phyloP scores from a whole-genome alignment of 257 asterid genomes.

The Orobanche coerulescens region DNA sequence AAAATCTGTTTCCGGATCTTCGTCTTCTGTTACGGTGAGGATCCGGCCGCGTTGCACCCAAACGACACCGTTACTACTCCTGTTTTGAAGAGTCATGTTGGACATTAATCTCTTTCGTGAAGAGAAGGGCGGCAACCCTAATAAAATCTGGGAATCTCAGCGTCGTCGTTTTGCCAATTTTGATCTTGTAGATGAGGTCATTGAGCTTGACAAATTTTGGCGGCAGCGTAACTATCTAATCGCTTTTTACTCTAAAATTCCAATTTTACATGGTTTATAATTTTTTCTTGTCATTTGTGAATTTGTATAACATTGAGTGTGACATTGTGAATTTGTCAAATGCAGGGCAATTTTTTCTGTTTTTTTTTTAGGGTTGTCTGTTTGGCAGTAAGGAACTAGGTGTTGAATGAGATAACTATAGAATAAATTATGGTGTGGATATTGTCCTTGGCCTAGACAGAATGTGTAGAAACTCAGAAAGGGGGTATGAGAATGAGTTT shows the following conservation, averaged over 20 bases:
- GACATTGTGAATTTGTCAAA: conserved; percentile 3
- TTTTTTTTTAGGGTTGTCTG: not conserved
- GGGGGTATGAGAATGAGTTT: not conserved
- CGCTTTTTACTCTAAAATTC: not conserved
- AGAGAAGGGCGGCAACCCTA: conserved; percentile 80
- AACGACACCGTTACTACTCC: no score
- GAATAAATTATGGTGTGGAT: not conserved
- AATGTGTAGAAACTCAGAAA: not conserved
- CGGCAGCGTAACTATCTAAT: conserved; percentile 47
- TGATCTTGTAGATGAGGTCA: conserved; percentile 66
- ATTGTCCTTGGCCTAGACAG: not conserved
- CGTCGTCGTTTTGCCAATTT: conserved; percentile 68
- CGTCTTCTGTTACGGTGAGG: no score
- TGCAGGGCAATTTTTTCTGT: not conserved
- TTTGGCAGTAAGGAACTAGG: not conserved
- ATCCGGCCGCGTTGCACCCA: no score
- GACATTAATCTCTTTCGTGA: conserved; percentile 82
- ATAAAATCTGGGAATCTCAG: conserved; percentile 74
- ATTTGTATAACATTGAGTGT: conserved; percentile 5
- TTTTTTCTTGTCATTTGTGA: not conserved
- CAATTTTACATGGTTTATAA: not conserved
- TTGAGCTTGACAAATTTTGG: conserved; percentile 68
- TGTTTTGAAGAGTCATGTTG: no score
- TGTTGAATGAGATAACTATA: not conserved
- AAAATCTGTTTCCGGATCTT: no score